A percentile compares a stretch with the other conserved stretches of the same genome.
Evolutionary conservation across 1,284 basidiomycete genomes (phyloP).

Genomic region (Ustilago sp.): DNA sequence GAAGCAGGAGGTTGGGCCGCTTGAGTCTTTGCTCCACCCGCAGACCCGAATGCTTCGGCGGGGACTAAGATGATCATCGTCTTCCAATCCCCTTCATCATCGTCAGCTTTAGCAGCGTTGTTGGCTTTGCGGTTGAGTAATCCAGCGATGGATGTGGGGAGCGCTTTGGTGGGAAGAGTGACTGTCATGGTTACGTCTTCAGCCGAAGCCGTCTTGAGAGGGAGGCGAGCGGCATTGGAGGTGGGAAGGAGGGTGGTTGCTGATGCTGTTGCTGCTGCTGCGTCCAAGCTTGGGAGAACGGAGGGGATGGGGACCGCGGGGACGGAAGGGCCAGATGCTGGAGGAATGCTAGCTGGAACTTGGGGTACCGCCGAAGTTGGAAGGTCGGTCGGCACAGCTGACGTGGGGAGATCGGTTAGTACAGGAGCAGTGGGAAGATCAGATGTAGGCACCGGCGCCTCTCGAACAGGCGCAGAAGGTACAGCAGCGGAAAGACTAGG

Average conservation of each 20-base stretch:
- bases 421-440: slow-evolving; percentile 6
- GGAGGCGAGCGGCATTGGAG: slow-evolving; percentile 12
- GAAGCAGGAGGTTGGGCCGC: slow-evolving; percentile 12
- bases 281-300: slow-evolving; percentile 15
- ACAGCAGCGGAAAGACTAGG: background rate
- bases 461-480: too few relatives aligned
- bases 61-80: slow-evolving; percentile 52
- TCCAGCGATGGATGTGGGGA: slow-evolving; percentile 24
- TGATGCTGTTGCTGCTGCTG: slow-evolving; percentile 23
- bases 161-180: slow-evolving; percentile 30
- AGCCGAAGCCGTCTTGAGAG: slow-evolving; percentile 4
- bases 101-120: slow-evolving; percentile 2
- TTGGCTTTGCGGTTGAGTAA: slow-evolving; percentile 18
- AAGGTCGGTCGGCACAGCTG: background rate
- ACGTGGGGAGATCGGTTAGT: slow-evolving; percentile 2
- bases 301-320: slow-evolving; percentile 6
- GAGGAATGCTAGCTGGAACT: background rate
- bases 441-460: too few relatives aligned
- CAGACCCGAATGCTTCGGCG: slow-evolving; percentile 31
- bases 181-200: slow-evolving; percentile 40
- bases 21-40: slow-evolving; percentile 22
- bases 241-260: slow-evolving; percentile 24
- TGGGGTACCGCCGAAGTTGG: background rate
- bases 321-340: slow-evolving; percentile 14
- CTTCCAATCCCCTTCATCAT: slow-evolving; percentile 28